Percentiles rank a stretch among this genome's conserved stretches.
phyloP scores from a whole-genome alignment of 2,329 filamentous ascomycete genomes.

The Spiromastix sp. region DNA sequence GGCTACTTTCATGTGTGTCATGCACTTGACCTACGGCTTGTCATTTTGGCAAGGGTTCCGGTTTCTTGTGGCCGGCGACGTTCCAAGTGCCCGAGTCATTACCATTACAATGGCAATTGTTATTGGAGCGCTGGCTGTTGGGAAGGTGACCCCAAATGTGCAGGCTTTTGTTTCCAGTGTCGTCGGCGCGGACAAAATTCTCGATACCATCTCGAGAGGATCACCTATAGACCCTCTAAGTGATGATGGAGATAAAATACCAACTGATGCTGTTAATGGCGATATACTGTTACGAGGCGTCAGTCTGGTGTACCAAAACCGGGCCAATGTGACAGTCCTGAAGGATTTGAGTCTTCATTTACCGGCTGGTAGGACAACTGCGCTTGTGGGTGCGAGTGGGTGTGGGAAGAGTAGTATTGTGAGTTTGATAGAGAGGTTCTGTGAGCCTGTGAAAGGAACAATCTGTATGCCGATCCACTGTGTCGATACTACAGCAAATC shows the following conservation, averaged over 20 bases:
- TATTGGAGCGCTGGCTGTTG: slow-evolving; percentile 73
- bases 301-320: slow-evolving; percentile 32
- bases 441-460: slow-evolving; percentile 35
- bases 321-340: slow-evolving; percentile 31
- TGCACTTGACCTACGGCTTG: slow-evolving; percentile 69
- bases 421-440: slow-evolving; percentile 48
- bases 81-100: slow-evolving; percentile 54
- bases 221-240: slow-evolving; percentile 65
- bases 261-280: slow-evolving; percentile 56
- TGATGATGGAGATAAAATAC: slow-evolving; percentile 53
- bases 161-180: slow-evolving; percentile 66
- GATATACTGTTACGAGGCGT: slow-evolving; percentile 61
- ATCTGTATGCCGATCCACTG: too few relatives aligned
- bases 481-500: too few relatives aligned
- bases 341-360: slow-evolving; percentile 24
- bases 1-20: slow-evolving; percentile 60
- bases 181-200: slow-evolving; percentile 71
- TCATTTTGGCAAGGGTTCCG: slow-evolving; percentile 67
- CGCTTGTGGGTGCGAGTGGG: slow-evolving; percentile 33
- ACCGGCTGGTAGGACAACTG: slow-evolving; percentile 33
- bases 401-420: slow-evolving; percentile 36
- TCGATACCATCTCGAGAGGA: slow-evolving; percentile 67
- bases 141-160: slow-evolving; percentile 65
- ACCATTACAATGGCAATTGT: slow-evolving; percentile 73
- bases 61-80: slow-evolving; percentile 52